Base-by-base conservation (phyloP, 73 alveolate genomes). In the Tetrahymena borealis region DNA sequence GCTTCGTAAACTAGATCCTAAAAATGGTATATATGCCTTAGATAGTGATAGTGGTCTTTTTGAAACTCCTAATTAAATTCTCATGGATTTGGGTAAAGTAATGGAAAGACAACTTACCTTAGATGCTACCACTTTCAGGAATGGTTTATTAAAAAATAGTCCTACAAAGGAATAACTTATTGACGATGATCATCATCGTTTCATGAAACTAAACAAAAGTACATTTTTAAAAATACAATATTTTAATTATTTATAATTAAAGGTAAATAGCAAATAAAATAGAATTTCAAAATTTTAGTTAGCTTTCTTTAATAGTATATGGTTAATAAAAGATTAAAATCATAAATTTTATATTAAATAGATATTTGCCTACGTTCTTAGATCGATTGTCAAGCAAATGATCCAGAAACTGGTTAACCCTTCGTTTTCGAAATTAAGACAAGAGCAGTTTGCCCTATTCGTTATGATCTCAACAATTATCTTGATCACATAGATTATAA, bases 401-500 rank as follows among this genome's bases (percentile, higher is more conserved):
- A 94, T 38, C 90, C 93, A 40, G 91, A 95, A 60, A 60, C 85
- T 12, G 98, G 97, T 20, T 92, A 94, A 40, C 94, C 96, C 15
- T 91, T 97, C 32, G 98, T 97, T 9, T 97, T 96, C 91, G 99
- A 97, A 93, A 85, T 97, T 33, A 97, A 97, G 60, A 97, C 99
- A 8, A 94, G 99, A 94, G 98, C 98, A n/a, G 94, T 96, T 6
- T 90, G 97, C 38, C 98, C 97, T 37, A 92, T 97, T 31, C 90
- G 99, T 78, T 97, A 97, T 94, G 99, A 97, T 90, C 91, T 96
- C 35, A 85, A 36, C 28, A 97, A 97, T 78, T 97, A 96, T 94
- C 38, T 91, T 38, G 98, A 97, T 92, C 97, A 97, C 94, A 90
- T 97, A n/a, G 99, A 97, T 93, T 97, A 97, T 93, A 96, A 96